Base-by-base conservation (phyloP, 768 basidiomycete genomes). In the Mycena belliarum region DNA sequence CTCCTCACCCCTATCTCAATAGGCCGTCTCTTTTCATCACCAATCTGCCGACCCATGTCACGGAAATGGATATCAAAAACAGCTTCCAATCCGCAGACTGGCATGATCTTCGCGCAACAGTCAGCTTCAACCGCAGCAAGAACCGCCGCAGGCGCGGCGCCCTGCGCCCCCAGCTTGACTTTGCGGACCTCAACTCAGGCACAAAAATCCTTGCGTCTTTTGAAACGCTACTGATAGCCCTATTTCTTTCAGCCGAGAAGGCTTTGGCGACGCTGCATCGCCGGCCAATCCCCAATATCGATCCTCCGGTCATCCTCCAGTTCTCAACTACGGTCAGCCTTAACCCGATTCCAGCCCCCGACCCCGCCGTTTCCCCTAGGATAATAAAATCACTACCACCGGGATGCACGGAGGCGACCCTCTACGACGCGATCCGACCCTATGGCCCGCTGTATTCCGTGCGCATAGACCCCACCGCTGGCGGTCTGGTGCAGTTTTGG, bases 401-500 rank as follows among this genome's bases (percentile, higher is more conserved):
- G 8, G 37, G 41, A n/a, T 49, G n/a, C 20, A 55, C 57, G 9
- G 64, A 59, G 15, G 23, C 32, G 18, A 18, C 37, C 6, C 45
- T 65, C 25, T 65, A 59, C 46, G 61, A 52, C 25, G 37, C 49
- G 5, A 37, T 65, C 15, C 54, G 64, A 0, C 57, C 32, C 14
- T 63, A 50, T 32, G 63, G 63, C 9, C 52, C 57, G 10, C n/a
- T 59, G 3, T 52, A 58, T 16, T 50, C 42, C 10, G 48, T 62
- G n/a, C 55, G 49, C 6, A 29, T 58, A 1, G 57, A 65, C 23
- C 38, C 54, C 10, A 45, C 32, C 26, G 28, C 52, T 40, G 64
- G 64, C 41, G 64, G 46, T 3, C 40, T 62, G 20, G 58, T 65
- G 33, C 64, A 65, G 20, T 65, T 65, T 41, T 66, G 63, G 65